Conservation (phyloP, 495 filamentous ascomycete species). For the Penicillium coffeae region DNA sequence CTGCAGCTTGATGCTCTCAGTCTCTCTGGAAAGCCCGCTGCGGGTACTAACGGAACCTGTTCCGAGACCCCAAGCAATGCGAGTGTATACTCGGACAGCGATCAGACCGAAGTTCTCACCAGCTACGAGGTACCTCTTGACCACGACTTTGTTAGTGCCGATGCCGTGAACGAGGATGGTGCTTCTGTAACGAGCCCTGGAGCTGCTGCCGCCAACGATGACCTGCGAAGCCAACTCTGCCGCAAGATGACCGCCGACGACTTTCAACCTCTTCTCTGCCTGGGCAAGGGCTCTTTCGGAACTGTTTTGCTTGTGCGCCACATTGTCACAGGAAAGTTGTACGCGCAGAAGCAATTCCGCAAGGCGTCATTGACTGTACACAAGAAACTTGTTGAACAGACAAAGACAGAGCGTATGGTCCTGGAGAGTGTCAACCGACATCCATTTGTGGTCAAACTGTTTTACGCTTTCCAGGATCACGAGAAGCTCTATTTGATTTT, state of each 20-base stretch:
- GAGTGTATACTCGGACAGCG: slow-evolving; percentile 54
- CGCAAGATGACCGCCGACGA: slow-evolving; percentile 90
- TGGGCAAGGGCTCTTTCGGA: slow-evolving; percentile 93
- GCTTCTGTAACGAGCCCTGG: slow-evolving; percentile 13
- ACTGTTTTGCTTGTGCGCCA: slow-evolving; percentile 92
- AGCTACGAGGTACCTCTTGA: slow-evolving; percentile 88
- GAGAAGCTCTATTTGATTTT: slow-evolving; percentile 97
- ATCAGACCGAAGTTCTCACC: slow-evolving; percentile 56
- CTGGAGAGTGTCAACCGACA: slow-evolving; percentile 93
- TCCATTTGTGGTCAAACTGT: slow-evolving; percentile 95
- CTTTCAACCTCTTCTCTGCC: slow-evolving; percentile 88
- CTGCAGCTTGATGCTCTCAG: slow-evolving; percentile 69
- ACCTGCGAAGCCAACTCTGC: slow-evolving; percentile 41
- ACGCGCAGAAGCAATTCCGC: slow-evolving; percentile 96
- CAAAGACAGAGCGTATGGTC: slow-evolving; percentile 91
- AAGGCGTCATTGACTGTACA: slow-evolving; percentile 90
- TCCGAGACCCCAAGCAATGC: slow-evolving; percentile 50
- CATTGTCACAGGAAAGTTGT: slow-evolving; percentile 77
- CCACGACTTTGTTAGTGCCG: slow-evolving; percentile 79
- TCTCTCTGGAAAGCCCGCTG: slow-evolving; percentile 40
- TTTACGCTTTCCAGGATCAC: slow-evolving; percentile 96
- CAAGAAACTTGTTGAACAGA: slow-evolving; percentile 92
- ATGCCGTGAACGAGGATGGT: slow-evolving; percentile 45
- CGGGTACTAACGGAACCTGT: slow-evolving; percentile 28
- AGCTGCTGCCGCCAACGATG: slow-evolving; percentile 11